Base-by-base conservation (phyloP, 352 stramenopile genomes). In the Phytophthora foliorum region DNA sequence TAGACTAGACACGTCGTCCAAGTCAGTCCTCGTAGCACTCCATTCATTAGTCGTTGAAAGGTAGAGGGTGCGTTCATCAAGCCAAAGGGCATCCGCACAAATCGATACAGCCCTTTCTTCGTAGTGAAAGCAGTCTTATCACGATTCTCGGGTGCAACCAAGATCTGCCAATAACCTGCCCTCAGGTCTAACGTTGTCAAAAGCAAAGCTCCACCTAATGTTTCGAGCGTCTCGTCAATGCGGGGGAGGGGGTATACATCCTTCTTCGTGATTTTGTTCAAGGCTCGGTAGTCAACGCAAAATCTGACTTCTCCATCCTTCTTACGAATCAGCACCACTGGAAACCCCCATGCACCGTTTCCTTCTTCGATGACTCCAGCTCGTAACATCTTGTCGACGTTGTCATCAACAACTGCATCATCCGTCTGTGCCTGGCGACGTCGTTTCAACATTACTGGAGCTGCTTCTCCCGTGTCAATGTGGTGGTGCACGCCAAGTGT, bases 11-110 rank as follows among this genome's bases (percentile, higher is more conserved):
- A 72, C 10, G 50, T 67, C 2, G 57, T 8, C 57, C 54, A 72
- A 11, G 58, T 49, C 3, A 75, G n/a, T 14, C 57, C 54, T 0
- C 68, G 52, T 16, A 76, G 38, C 0, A 63, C 50, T 16, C 53
- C 62, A 14, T 76, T 53, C 68, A 76, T 76, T 16, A 76, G 39
- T 0, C 58, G 27, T 13, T 76, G 63, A 27, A 76, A 76, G 0
- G 64, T 76, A 2, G 24, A 44, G 0, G 69, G 56, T 0, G 67
- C 67, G 19, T 70, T 75, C 34, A 51, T 60, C 0, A 70, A 21
- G 3, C 59, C 54, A 36, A 75, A 70, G 0, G 59, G 59, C 59
- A 75, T 75, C 2, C 67, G 19, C 24, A 1, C 3, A 22, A 75
- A 70, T 0, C 46, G 57, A 19, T 63, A 50, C 16, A 75, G 19